A percentile compares a stretch with the other conserved stretches of the same genome.
These are phyloP conservation scores for Mesostigma viride DNA, from an alignment of 139 green algal species.

Conservation along the genomic window DNA sequence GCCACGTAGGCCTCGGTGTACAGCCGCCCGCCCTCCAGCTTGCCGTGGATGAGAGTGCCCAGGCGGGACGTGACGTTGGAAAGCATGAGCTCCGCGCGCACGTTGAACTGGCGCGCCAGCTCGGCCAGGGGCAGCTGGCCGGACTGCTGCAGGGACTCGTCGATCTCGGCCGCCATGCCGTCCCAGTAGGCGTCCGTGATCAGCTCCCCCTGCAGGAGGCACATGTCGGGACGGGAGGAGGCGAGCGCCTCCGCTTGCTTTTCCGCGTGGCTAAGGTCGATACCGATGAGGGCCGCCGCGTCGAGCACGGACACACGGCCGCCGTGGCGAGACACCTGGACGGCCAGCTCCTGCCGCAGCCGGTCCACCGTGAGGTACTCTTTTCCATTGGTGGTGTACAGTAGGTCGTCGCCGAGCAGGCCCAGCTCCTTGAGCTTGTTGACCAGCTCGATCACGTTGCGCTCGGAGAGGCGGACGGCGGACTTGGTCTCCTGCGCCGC, in stretches of 20 bases:
- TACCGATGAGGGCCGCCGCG: slow-evolving; percentile 17
- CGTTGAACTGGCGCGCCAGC: slow-evolving; percentile 60
- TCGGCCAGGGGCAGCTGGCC: slow-evolving; percentile 57
- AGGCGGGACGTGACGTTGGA: slow-evolving; percentile 42
- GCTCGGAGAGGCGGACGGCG: slow-evolving; percentile 21
- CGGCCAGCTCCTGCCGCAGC: slow-evolving; percentile 27
- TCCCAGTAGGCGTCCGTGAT: slow-evolving; percentile 74
- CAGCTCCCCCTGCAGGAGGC: slow-evolving; percentile 66
- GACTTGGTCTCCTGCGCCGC: slow-evolving; percentile 29
- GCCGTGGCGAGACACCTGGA: slow-evolving; percentile 17
- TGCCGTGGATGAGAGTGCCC: slow-evolving; percentile 44
- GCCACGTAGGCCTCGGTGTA: slow-evolving; percentile 70
- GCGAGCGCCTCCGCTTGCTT: neutral
- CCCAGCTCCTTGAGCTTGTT: slow-evolving; percentile 30
- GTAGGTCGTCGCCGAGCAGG: slow-evolving; percentile 28
- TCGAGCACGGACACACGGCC: slow-evolving; percentile 34
- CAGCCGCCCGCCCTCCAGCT: slow-evolving; percentile 61
- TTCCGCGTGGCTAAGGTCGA: slow-evolving; percentile 32
- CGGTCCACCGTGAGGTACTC: slow-evolving; percentile 17
- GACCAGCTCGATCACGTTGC: slow-evolving; percentile 34
- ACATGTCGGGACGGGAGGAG: neutral
- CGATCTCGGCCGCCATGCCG: slow-evolving; percentile 60
- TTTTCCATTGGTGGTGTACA: slow-evolving; percentile 37
- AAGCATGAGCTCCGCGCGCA: slow-evolving; percentile 64
- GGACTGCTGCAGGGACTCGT: slow-evolving; percentile 58